A percentile compares a stretch with the other conserved stretches of the same genome.
These are phyloP conservation scores for Colletotrichum coccodes DNA, from an alignment of 2,329 filamentous ascomycete genomes.

Conservation along the genomic window DNA sequence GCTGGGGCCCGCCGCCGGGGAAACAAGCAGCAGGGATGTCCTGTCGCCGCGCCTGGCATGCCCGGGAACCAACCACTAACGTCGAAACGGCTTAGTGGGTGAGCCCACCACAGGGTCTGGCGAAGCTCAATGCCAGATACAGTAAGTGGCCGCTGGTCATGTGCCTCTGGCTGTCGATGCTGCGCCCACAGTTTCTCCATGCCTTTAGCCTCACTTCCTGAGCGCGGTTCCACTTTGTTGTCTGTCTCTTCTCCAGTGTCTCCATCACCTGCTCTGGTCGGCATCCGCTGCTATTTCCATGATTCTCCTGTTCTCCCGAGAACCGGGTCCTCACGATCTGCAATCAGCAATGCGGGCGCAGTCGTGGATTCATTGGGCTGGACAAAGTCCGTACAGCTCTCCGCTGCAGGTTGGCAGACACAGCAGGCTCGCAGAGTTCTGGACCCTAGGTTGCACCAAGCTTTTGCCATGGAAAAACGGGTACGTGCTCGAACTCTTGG, in stretches of 20 bases:
- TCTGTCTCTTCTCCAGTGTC: neutral
- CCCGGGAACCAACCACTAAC: slow-evolving; percentile 22
- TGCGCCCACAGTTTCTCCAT: slow-evolving; percentile 8
- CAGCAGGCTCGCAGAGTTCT: slow-evolving; percentile 5
- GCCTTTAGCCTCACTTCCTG: neutral
- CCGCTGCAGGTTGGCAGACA: neutral
- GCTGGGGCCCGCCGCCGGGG: slow-evolving; percentile 2
- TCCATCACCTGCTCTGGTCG: too few relatives aligned
- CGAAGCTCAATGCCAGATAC: slow-evolving; percentile 16
- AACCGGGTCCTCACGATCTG: neutral
- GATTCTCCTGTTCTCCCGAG: neutral
- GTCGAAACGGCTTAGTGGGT: slow-evolving; percentile 23
- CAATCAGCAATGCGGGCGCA: neutral
- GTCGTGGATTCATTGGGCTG: neutral
- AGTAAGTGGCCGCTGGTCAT: slow-evolving; percentile 16
- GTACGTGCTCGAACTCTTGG: neutral
- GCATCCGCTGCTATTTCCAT: neutral
- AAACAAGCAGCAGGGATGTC: slow-evolving; percentile 6
- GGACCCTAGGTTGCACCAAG: slow-evolving; percentile 23
- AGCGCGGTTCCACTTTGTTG: neutral
- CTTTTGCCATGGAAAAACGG: slow-evolving; percentile 28
- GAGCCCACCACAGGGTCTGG: slow-evolving; percentile 1
- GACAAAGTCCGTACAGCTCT: neutral
- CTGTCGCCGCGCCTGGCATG: slow-evolving; percentile 16
- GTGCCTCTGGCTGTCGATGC: slow-evolving; percentile 8